phyloP scores from a whole-genome alignment of 768 basidiomycete species.

The Trametes cingulata region DNA sequence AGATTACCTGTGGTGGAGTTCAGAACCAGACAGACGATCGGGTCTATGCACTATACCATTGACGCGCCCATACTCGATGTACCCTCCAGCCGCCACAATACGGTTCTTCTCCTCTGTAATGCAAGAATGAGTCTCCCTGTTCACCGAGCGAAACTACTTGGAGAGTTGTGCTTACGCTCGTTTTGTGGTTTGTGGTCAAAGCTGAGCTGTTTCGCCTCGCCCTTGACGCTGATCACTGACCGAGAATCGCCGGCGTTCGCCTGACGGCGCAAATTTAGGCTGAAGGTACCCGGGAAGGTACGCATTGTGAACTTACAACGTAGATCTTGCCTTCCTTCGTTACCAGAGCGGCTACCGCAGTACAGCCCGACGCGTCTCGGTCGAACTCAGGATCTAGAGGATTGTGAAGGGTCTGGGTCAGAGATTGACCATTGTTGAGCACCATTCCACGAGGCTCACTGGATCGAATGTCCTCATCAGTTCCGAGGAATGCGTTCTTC shows the following conservation, averaged over 20 bases:
- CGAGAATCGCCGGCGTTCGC: slow-evolving; percentile 98
- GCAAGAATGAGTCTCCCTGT: slow-evolving; percentile 15
- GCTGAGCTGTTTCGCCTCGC: slow-evolving; percentile 85
- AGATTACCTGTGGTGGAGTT: slow-evolving; percentile 71
- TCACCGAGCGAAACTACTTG: slow-evolving; percentile 2
- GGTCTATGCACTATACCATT: slow-evolving; percentile 63
- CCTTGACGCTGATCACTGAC: slow-evolving; percentile 82
- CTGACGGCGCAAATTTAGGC: slow-evolving; percentile 42
- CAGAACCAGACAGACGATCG: not conserved
- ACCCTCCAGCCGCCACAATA: slow-evolving; percentile 90
- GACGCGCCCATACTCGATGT: slow-evolving; percentile 94
- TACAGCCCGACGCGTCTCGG: slow-evolving; percentile 94
- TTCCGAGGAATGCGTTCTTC: slow-evolving; percentile 88
- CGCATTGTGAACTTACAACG: slow-evolving; percentile 54
- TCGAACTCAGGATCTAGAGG: slow-evolving; percentile 77
- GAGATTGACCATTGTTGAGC: slow-evolving; percentile 8
- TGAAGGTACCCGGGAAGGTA: not conserved
- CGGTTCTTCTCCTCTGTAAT: slow-evolving; percentile 76
- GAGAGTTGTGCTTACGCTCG: slow-evolving; percentile 55
- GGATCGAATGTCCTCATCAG: slow-evolving; percentile 90
- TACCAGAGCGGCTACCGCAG: slow-evolving; percentile 86
- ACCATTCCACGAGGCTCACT: slow-evolving; percentile 46
- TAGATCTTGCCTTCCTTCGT: slow-evolving; percentile 78
- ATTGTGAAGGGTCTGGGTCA: slow-evolving; percentile 7
- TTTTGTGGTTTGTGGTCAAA: slow-evolving; percentile 96